Base-by-base conservation (phyloP, 768 basidiomycete species). In the Austroboletus eburneus region DNA sequence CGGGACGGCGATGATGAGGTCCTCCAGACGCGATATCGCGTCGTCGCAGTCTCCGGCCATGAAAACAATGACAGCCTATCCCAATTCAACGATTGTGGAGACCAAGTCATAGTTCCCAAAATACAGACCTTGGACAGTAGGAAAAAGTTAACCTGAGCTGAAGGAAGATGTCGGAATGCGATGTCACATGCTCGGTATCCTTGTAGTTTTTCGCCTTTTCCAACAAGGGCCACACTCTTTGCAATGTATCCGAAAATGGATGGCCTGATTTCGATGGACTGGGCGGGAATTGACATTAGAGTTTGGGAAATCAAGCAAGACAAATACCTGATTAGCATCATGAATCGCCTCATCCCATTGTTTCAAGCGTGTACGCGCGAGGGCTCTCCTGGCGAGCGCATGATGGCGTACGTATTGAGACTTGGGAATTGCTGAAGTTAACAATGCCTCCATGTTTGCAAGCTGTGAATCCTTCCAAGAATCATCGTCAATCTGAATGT, bases 161-260 rank as follows among this genome's bases (percentile, higher is more conserved):
- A 29, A 37, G 38, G 21, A 9, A 14, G 45, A 21, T 27, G 41
- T 3, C 24, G 16, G 27, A 56, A 46, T 0, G 39, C 46, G 3
- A 48, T 22, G 32, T 56, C 55, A n/a, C n/a, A 52, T 0, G 25
- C 17, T 1, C 46, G 44, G 21, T 21, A 46, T 0, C 10, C 55
- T 0, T 34, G 20, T 0, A 7, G 2, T 5, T 10, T 46, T 12
- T 39, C 18, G 0, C 39, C 50, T 2, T 12, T 23, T 1, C 44
- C 17, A 1, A 42, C 30, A 5, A 56, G 55, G 0, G 46, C 30
- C 0, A 52, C 5, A 13, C 38, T 42, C 22, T 43, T 41, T 20
- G 54, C 45, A 21, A 55, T 27, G 12, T 38, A 36, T 2, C 47
- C 48, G 9, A 54, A 21, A 7, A 38, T 21, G 5, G 55, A 48